Percentiles rank a stretch among this genome's conserved stretches.
Conservation (phyloP, 495 filamentous ascomycete genomes). For the Pyronema omphalodes region DNA sequence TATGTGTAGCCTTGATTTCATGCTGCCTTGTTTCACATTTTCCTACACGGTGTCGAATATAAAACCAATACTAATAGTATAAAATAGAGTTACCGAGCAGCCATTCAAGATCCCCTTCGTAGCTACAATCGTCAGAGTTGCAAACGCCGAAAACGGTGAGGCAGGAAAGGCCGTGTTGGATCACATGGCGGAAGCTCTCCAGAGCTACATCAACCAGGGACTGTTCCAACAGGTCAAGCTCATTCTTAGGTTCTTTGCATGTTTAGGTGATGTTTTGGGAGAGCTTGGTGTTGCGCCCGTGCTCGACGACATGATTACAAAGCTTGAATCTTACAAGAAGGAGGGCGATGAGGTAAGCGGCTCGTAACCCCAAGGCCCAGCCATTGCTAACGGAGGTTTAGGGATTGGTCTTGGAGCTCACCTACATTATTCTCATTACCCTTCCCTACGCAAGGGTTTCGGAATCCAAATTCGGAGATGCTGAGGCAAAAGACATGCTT, state of each 20-base stretch:
- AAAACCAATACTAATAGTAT: neutral
- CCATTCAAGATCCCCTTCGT: conserved; percentile 92
- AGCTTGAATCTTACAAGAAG: conserved; percentile 1
- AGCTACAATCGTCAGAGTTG: conserved; percentile 56
- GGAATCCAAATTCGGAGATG: conserved; percentile 37
- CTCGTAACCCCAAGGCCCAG: neutral
- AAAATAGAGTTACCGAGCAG: conserved; percentile 48
- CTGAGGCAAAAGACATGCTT: conserved; percentile 56
- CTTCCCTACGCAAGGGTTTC: conserved; percentile 80
- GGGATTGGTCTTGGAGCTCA: conserved; percentile 62
- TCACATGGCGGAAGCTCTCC: conserved; percentile 43
- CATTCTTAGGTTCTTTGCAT: conserved; percentile 66
- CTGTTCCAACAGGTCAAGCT: conserved; percentile 86
- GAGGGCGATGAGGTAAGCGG: conserved; percentile 6
- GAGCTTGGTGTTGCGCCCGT: conserved; percentile 74
- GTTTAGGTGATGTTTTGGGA: conserved; percentile 58
- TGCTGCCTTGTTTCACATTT: too few species aligned
- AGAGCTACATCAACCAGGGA: conserved; percentile 46
- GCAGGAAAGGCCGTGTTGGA: conserved; percentile 41
- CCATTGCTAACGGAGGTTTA: conserved; percentile 6
- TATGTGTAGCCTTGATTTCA: conserved; percentile 16
- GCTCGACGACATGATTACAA: conserved; percentile 59
- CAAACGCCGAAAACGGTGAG: conserved; percentile 44
- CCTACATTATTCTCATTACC: conserved; percentile 85
- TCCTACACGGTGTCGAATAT: too few species aligned